Evolutionary conservation across 495 filamentous ascomycete genomes (phyloP), one percentile per base, ranked within the genome.

Genomic region (Ascobolus immersus): DNA sequence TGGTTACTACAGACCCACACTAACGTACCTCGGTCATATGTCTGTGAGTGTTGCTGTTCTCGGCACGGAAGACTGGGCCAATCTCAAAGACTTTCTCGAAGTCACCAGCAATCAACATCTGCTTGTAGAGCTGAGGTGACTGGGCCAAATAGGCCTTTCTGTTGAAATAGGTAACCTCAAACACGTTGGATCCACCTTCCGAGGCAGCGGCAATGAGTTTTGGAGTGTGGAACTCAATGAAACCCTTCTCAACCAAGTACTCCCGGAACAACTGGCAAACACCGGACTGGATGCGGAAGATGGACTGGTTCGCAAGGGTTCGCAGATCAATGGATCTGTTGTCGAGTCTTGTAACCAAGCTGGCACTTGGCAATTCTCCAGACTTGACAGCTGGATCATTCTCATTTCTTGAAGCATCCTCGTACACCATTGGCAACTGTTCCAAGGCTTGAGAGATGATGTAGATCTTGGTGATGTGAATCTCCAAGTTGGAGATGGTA

Each of bases 91-190:
- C 84, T 36, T 69, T 71, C 50, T 84, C 69, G 52, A 86, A 67
- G 33, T 89, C 86, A 44, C 80, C 79, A 15, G 82, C 80, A 44
- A 96, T 90, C 50, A 79, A 73, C 62, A 89, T 79, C 45, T 96
- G 86, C 60, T 96, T 93, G 53, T 89, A 84, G 31, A 96, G 67
- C 53, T 96, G 86, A 9, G 86, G 86, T 39, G 76, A 84, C 55
- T 94, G 84, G 13, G 82, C 82, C 8, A 93, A 60, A 55, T 67
- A 96, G 2, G 73, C 81, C 32, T 73, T 69, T 38, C 71, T 62
- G 41, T 73, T 77, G 53, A 93, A 93, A 55, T 96, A 96, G 27
- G 77, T 69, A 32, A 93, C 61, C 40, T 77, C 68, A 57, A 96
- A 96, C 13, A 93, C 81, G 45, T 79, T 82, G 36, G 76, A 75